Evolutionary conservation across 106 monocot species (phyloP).

Genomic region (Platanthera zijinensis): DNA sequence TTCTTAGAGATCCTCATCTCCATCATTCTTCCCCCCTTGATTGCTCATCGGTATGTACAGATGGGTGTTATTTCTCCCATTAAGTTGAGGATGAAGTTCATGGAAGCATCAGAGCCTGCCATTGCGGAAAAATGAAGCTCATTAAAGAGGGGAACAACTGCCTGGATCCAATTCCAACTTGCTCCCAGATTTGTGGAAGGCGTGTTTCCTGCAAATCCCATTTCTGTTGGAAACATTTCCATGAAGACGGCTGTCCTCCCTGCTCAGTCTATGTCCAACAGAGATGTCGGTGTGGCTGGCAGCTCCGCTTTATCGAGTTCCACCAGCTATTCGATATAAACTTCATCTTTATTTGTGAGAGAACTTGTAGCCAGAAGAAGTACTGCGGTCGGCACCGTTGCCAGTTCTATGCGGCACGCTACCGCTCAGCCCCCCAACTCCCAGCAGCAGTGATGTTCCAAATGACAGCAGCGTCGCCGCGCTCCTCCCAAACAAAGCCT

Average conservation of each 20-base stretch:
- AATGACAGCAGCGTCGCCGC: conserved; percentile 49
- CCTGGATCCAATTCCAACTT: conserved; percentile 80
- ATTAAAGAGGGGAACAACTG: conserved; percentile 42
- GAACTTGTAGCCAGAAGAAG: conserved; percentile 80
- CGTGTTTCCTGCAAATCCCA: conserved; percentile 52
- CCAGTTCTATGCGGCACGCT: conserved; percentile 87
- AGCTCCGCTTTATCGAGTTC: conserved; percentile 58
- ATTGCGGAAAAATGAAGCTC: conserved; percentile 63
- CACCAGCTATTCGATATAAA: conserved; percentile 29
- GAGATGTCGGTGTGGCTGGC: conserved; percentile 77
- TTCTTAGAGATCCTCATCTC: too few relatives aligned
- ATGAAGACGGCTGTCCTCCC: conserved; percentile 63
- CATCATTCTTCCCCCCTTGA: too few relatives aligned
- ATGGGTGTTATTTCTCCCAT: too few relatives aligned
- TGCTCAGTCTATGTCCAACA: conserved; percentile 60
- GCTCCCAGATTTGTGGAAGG: conserved; percentile 59
- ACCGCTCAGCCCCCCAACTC: conserved; percentile 41
- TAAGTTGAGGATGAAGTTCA: conserved; percentile 7
- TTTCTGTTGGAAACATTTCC: conserved; percentile 49
- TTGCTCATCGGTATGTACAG: too few relatives aligned
- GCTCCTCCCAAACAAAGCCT: conserved; percentile 62
- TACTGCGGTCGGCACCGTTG: conserved; percentile 79
- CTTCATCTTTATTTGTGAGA: conserved; percentile 54
- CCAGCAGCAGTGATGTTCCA: conserved; percentile 53
- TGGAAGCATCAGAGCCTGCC: conserved; percentile 45